phyloP scores from a whole-genome alignment of 1,284 basidiomycete genomes.

The Austropuccinia psidii region DNA sequence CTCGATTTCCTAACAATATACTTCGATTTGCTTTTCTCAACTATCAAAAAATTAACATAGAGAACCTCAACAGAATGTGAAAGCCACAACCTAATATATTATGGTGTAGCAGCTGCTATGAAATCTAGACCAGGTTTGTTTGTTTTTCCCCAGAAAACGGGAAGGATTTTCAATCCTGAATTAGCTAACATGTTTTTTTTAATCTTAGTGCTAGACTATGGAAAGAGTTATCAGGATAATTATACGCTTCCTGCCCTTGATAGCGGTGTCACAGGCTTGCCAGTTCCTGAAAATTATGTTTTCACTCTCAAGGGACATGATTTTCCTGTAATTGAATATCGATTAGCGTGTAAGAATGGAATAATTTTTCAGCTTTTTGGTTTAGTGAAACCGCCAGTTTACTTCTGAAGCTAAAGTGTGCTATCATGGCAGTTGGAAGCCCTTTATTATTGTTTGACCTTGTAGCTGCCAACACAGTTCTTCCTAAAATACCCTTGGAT shows the following conservation, averaged over 20 bases:
- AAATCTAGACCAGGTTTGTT: constrained; percentile 25
- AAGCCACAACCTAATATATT: constrained; percentile 30
- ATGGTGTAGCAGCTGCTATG: constrained; percentile 19
- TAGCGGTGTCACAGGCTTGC: constrained; percentile 28
- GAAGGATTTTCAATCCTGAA: neutral
- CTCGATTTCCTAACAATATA: neutral
- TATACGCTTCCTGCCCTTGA: constrained; percentile 35
- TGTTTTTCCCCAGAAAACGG: too few species aligned
- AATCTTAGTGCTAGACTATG: constrained; percentile 28
- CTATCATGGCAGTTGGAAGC: constrained; percentile 4
- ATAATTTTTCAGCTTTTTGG: neutral
- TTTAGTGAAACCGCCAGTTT: neutral
- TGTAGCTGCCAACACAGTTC: constrained; percentile 9
- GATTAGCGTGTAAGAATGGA: constrained; percentile 30
- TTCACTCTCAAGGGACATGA: constrained; percentile 29
- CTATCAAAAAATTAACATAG: too few species aligned
- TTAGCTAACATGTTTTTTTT: neutral
- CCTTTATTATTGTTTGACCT: constrained; percentile 36
- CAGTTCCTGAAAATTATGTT: constrained; percentile 5
- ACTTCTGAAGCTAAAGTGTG: neutral
- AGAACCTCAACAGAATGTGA: constrained; percentile 26
- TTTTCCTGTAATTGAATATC: constrained; percentile 27
- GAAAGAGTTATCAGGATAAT: constrained; percentile 19
- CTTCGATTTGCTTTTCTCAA: too few species aligned
- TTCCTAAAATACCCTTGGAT: neutral